Evolutionary conservation across 306 rosid genomes (phyloP), one percentile per base, ranked within the genome.

Genomic region (Lotus japonicus): DNA sequence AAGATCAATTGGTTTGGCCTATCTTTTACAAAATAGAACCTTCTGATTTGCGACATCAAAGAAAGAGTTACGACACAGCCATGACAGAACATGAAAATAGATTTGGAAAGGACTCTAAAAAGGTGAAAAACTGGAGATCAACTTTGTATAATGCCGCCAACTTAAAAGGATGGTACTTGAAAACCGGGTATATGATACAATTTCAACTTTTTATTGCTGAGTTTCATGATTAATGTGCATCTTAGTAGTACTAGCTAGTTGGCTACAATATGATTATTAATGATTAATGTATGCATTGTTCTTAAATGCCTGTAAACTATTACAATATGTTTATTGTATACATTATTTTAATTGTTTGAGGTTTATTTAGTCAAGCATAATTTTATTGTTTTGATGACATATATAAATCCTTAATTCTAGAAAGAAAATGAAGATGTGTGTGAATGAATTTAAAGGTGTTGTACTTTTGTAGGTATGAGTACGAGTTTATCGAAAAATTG

Each of bases 11-110:
- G 4, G 77, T 72, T 39, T 72, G 55, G 46, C 77, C 77, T 11
- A 38, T 72, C 16, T 72, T 61, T 51, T 62, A 61, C 50, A n/a
- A 58, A 26, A 58, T 70, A 12, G 14, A 16, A 2, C 75, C 75
- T 0, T 6, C 75, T 0, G 14, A 39, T 26, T 5, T 62, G 11
- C 52, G 77, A 15, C 42, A 23, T 41, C 70, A 38, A 2, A 52
- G 1, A 41, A 41, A 15, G 1, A 51, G 46, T 51, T 62, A 38
- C 15, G 64, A 4, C 1, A 3, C 17, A 53, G 78, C 72, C 39
- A 73, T 73, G 50, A 0, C 0, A 16, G 2, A 31, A 28, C 78
- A 73, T 42, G 71, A 53, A 21, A 5, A 13, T 4, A 10, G 4
- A 45, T 48, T 45, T 18, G 48, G 14, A 26, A 4, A 35, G 0